Percentiles rank a stretch among this genome's conserved stretches.
Conservation (phyloP, 257 asterid species). For the Leonotis leonurus region DNA sequence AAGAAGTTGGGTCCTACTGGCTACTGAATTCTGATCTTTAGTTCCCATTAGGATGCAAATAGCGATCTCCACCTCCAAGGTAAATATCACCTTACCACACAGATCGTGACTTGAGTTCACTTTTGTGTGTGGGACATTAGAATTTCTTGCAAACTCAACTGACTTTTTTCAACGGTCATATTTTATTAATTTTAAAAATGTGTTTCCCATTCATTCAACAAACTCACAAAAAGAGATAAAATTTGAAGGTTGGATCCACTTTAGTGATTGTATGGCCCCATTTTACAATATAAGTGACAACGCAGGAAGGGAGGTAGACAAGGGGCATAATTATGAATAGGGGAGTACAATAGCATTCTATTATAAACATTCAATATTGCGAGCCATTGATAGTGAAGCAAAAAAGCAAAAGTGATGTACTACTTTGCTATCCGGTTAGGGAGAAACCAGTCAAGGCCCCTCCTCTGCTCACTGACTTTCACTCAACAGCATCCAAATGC, state of each 20-base stretch:
- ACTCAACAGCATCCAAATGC: constrained; percentile 4
- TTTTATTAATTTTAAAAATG: too few relatives aligned
- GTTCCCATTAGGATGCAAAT: neutral
- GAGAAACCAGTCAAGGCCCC: constrained; percentile 4
- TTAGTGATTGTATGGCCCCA: neutral
- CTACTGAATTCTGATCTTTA: constrained; percentile 18
- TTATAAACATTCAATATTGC: constrained; percentile 15
- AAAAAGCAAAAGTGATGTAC: constrained; percentile 18
- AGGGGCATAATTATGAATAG: neutral
- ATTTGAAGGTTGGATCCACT: neutral
- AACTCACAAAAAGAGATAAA: too few relatives aligned
- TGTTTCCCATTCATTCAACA: too few relatives aligned
- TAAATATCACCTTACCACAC: too few relatives aligned
- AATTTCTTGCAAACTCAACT: too few relatives aligned
- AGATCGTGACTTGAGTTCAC: neutral
- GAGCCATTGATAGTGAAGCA: neutral
- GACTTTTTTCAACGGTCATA: too few relatives aligned
- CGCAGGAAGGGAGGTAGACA: neutral
- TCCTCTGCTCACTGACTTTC: constrained; percentile 13
- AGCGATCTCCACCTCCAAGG: neutral
- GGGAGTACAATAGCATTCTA: constrained; percentile 11
- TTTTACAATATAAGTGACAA: neutral
- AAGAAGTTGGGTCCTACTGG: constrained; percentile 63
- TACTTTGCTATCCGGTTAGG: constrained; percentile 16
- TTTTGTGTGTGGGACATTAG: too few relatives aligned